Evolutionary conservation across 805 yeast species (phyloP).

Genomic region (Ogataea salicorniae): DNA sequence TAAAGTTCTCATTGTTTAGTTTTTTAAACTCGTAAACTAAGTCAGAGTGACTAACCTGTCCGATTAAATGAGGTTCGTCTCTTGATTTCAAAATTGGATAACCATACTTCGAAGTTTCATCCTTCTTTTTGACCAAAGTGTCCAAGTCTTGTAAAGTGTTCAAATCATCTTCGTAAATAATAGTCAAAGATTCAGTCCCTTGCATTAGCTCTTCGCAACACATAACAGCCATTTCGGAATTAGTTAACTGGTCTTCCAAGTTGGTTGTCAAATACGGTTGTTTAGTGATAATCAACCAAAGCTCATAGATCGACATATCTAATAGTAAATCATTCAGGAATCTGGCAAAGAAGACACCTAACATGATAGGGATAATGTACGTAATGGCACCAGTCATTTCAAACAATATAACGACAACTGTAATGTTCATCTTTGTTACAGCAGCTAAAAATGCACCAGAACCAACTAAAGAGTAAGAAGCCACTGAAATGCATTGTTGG

Average conservation of each 20-base stretch:
- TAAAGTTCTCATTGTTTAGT: constrained; percentile 5
- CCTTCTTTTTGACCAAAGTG: constrained; percentile 8
- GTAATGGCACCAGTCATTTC: constrained; percentile 84
- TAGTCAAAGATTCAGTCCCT: constrained; percentile 23
- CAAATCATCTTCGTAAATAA: constrained; percentile 31
- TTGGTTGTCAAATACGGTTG: constrained; percentile 40
- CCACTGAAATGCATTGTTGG: constrained; percentile 64
- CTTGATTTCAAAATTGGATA: constrained; percentile 40
- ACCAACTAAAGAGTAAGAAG: constrained; percentile 85
- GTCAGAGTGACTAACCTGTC: constrained; percentile 39
- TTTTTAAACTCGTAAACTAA: constrained; percentile 25
- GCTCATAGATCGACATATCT: constrained; percentile 60
- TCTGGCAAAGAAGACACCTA: constrained; percentile 70
- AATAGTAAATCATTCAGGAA: constrained; percentile 62
- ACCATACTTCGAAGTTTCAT: constrained; percentile 27
- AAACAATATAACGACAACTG: constrained; percentile 74
- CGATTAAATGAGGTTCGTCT: constrained; percentile 32
- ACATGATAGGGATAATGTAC: constrained; percentile 81
- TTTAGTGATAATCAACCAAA: constrained; percentile 38
- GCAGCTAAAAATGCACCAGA: constrained; percentile 82
- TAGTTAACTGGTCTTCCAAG: constrained; percentile 27
- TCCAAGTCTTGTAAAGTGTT: constrained; percentile 23
- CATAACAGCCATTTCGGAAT: constrained; percentile 35
- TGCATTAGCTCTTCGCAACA: constrained; percentile 34
- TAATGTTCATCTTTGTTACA: constrained; percentile 71